Percentiles rank a stretch among this genome's conserved stretches.
Evolutionary conservation across 371 early-diverging fungal genomes (phyloP).

Genomic region (Mucor piriformis): DNA sequence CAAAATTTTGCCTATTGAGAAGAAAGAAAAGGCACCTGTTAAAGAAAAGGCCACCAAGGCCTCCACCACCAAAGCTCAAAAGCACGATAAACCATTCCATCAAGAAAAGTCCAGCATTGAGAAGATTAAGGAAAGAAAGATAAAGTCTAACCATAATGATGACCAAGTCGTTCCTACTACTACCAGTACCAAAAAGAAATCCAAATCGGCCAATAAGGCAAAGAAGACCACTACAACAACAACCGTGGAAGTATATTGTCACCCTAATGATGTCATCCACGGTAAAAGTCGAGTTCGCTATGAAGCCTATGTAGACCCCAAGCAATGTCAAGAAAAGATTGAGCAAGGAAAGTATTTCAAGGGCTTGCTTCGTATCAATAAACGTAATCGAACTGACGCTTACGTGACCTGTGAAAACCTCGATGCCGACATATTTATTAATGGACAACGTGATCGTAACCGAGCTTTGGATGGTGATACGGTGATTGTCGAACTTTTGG

Average conservation of each 20-base stretch:
- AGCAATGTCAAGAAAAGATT: conserved; percentile 17
- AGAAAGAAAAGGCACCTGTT: no score
- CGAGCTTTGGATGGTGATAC: conserved; percentile 80
- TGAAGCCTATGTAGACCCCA: conserved; percentile 28
- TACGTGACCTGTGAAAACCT: conserved; percentile 63
- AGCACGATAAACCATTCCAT: no score
- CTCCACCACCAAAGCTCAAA: no score
- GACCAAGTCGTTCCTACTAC: no score
- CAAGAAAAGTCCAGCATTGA: no score
- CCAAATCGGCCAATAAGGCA: no score
- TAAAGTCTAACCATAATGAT: no score
- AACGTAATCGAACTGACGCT: conserved; percentile 61
- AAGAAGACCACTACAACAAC: background rate
- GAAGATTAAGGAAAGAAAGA: no score
- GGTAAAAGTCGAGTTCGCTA: conserved; percentile 15
- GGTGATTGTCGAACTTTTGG: conserved; percentile 64
- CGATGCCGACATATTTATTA: conserved; percentile 60
- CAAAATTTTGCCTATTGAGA: no score
- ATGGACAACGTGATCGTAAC: conserved; percentile 63
- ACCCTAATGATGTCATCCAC: conserved; percentile 32
- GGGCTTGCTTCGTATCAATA: conserved; percentile 72
- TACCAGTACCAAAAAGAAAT: no score
- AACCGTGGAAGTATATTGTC: conserved; percentile 23
- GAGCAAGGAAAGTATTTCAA: conserved; percentile 19
- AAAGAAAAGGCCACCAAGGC: no score